phyloP scores from a whole-genome alignment of 768 basidiomycete species.

The Collybia sp. region DNA sequence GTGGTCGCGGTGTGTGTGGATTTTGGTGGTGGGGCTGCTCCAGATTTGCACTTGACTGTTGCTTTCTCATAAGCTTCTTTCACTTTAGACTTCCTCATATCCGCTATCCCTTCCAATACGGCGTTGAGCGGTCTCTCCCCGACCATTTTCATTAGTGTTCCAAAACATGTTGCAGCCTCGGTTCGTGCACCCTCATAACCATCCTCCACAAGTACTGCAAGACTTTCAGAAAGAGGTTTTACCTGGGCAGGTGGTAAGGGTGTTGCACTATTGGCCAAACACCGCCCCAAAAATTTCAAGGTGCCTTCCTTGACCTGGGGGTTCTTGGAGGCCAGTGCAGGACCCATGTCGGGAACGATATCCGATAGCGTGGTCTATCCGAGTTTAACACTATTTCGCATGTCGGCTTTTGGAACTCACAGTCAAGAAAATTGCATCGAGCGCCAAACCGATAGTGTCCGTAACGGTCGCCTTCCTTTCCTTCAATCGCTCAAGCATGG shows the following conservation, averaged over 20 bases:
- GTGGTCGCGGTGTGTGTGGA: conserved; percentile 22
- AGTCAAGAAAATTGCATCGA: conserved; percentile 85
- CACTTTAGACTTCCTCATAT: conserved; percentile 87
- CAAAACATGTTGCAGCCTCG: conserved; percentile 85
- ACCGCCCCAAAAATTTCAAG: conserved; percentile 80
- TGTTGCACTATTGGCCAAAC: conserved; percentile 62
- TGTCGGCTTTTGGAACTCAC: conserved; percentile 38
- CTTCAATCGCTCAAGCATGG: conserved; percentile 86
- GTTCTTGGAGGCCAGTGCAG: conserved; percentile 82
- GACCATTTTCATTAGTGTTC: conserved; percentile 93
- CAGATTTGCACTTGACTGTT: conserved; percentile 82
- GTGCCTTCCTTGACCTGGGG: conserved; percentile 96
- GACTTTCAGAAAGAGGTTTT: conserved; percentile 74
- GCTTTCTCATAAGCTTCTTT: conserved; percentile 92
- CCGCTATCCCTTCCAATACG: conserved; percentile 78
- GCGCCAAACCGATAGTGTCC: conserved; percentile 79
- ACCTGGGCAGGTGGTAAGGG: conserved; percentile 74
- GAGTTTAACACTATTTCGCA: conserved; percentile 6
- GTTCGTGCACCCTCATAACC: conserved; percentile 84
- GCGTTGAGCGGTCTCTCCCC: conserved; percentile 91
- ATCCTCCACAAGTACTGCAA: conserved; percentile 80
- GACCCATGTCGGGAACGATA: conserved; percentile 76
- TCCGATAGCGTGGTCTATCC: conserved; percentile 73
- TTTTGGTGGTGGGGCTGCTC: conserved; percentile 46
- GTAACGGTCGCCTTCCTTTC: conserved; percentile 90